Evolutionary conservation across 768 basidiomycete species (phyloP), one percentile per base, ranked within the genome.

Genomic region (Butyriboletus loyo): DNA sequence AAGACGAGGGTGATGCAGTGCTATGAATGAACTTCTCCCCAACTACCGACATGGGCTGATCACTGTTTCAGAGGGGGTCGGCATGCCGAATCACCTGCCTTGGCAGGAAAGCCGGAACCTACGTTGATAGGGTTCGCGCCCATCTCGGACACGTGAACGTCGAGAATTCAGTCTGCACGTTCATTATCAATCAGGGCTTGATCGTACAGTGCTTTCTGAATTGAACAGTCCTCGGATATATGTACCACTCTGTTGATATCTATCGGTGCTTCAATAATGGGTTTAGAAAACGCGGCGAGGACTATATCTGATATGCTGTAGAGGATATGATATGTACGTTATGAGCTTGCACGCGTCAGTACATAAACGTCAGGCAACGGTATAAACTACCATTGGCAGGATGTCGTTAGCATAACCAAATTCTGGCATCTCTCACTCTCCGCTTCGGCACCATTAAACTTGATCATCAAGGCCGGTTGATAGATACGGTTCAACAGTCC

Each of bases 401-500:
- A n/a, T n/a, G n/a, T n/a, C n/a, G n/a, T n/a, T n/a, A n/a, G n/a
- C n/a, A n/a, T 11, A 7, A 38, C 27, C 25, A 44, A 42, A 47
- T 31, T 4, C 22, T 19, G 41, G 40, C 27, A 15, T 17, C 27
- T 14, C 35, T 41, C 32, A 43, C 50, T 49, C 43, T 36, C 49
- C 51, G 41, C 38, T 25, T 36, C 41, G 44, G 38, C 21, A 10
- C 48, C 46, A 47, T n/a, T n/a, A n/a, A n/a, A 27, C 38, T 42
- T 55, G 52, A 52, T 52, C 41, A n/a, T n/a, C n/a, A n/a, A n/a
- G n/a, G 5, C 63, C 54, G 54, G 46, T 25, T 14, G 15, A 24
- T 30, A 10, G 46, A 52, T 52, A 25, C 25, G 21, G 19, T 25
- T 24, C 34, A 32, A 37, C 21, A 13, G 40, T 30, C 37, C 17